Evolutionary conservation across 495 filamentous ascomycete species (phyloP), one percentile per base, ranked within the genome.

Genomic region (Elasticomyces elasticus): DNA sequence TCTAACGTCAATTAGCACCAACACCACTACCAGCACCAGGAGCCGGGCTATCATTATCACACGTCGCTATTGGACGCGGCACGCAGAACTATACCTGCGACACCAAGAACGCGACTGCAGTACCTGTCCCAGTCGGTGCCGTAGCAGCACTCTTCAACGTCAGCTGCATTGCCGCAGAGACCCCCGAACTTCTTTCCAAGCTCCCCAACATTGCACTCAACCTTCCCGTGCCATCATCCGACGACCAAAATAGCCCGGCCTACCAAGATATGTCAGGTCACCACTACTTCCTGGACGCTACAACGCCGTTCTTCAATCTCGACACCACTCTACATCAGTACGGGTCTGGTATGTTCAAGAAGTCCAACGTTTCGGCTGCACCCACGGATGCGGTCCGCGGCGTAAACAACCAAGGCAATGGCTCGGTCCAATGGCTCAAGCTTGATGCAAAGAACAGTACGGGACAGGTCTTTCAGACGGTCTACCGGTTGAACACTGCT

Each of bases 61-160:
- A 92, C 64, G 83, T 95, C 27, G 87, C 82, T 62, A 73, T 97
- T 46, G 91, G 91, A 62, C 83, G 87, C 30, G 91, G 91, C 33
- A 90, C 83, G 11, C 79, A 96, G 73, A 95, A 96, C 76, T 97
- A 95, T 69, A 89, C 87, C 53, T 96, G 91, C 74, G 65, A 75
- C 28, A 70, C 71, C 49, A 76, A 79, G 58, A 63, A 78, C 2
- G 67, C 73, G 0, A 76, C 80, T 0, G 65, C 69, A 0, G 51
- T 55, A 0, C 91, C 91, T n/a, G 65, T 64, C 4, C 68, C 80
- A 17, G 66, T 76, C 37, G 92, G 92, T 55, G 92, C 92, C 50
- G 67, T 87, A 17, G 92, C 92, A 43, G 81, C 76, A 23, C 87
- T 98, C 56, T 96, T 83, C 81, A 86, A 98, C 70, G 83, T 78